These are phyloP conservation scores for Plectranthus barbatus DNA, from an alignment of 257 asterid species.

Conservation along the genomic window DNA sequence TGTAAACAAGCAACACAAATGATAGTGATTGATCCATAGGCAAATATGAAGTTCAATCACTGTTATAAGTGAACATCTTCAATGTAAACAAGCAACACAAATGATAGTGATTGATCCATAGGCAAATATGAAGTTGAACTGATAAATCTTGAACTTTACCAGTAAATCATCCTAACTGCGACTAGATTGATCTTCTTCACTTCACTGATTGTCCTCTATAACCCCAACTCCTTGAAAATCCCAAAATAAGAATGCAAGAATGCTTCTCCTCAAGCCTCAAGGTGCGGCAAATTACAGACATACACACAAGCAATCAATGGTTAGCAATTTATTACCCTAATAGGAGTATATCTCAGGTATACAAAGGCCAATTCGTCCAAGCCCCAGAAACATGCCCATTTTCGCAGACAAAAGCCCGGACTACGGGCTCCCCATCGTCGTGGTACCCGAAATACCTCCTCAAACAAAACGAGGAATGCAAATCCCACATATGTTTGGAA, in stretches of 20 bases:
- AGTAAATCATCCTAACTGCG: neutral
- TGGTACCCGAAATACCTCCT: conserved; percentile 73
- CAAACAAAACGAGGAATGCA: conserved; percentile 75
- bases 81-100: neutral
- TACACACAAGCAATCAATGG: too few species aligned
- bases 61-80: neutral
- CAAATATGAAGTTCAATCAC: too few species aligned
- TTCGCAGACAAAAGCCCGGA: conserved; percentile 83
- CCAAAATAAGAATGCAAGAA: too few species aligned
- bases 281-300: too few species aligned
- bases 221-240: too few species aligned
- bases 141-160: neutral
- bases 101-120: neutral
- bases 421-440: conserved; percentile 82
- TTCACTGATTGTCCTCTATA: too few species aligned
- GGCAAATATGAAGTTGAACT: neutral
- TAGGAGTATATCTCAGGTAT: conserved; percentile 47
- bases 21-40: neutral
- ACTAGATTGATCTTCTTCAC: neutral
- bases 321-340: neutral
- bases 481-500: conserved; percentile 58
- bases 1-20: neutral
- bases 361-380: conserved; percentile 88
- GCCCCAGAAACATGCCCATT: conserved; percentile 92
- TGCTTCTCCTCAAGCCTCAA: too few species aligned